Evolutionary conservation across 805 yeast species (phyloP).

Genomic region (Metschnikowia shivogae): DNA sequence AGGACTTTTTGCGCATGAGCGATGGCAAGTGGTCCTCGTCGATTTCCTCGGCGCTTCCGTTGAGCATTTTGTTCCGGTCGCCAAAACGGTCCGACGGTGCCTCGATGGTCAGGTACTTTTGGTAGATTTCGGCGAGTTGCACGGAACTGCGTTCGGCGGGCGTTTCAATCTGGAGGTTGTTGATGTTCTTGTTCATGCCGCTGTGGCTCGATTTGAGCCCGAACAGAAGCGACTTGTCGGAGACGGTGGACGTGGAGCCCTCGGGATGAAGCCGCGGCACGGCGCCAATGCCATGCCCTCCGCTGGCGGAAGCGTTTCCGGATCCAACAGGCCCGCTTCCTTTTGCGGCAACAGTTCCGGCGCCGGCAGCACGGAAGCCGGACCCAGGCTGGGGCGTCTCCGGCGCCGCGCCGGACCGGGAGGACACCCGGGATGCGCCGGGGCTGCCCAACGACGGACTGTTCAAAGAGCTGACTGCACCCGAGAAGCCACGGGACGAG

Average conservation of each 20-base stretch:
- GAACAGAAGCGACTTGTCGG: constrained; percentile 1
- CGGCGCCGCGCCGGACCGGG: background rate
- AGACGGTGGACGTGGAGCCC: background rate
- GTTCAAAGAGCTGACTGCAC: constrained; percentile 54
- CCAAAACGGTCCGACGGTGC: constrained; percentile 40
- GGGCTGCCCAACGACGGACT: constrained; percentile 25
- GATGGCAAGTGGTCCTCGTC: constrained; percentile 34
- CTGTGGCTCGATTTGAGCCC: background rate
- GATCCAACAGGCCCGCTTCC: background rate
- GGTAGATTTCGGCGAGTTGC: constrained; percentile 42
- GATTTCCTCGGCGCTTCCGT: constrained; percentile 34
- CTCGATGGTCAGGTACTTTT: constrained; percentile 36
- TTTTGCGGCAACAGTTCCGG: background rate
- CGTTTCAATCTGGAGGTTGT: constrained; percentile 24
- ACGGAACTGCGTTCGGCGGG: constrained; percentile 26
- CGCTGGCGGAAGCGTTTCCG: background rate
- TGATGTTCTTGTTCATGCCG: constrained; percentile 19
- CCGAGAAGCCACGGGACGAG: constrained; percentile 50
- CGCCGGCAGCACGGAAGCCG: too few species aligned
- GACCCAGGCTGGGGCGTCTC: too few species aligned
- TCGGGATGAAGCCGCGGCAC: background rate
- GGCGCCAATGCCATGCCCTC: too few species aligned
- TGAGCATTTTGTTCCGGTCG: constrained; percentile 33
- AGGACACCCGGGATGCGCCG: constrained; percentile 1
- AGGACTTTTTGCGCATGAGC: constrained; percentile 25